Conservation (phyloP, 2,329 filamentous ascomycete genomes). For the Thielaviopsis ethacetica region DNA sequence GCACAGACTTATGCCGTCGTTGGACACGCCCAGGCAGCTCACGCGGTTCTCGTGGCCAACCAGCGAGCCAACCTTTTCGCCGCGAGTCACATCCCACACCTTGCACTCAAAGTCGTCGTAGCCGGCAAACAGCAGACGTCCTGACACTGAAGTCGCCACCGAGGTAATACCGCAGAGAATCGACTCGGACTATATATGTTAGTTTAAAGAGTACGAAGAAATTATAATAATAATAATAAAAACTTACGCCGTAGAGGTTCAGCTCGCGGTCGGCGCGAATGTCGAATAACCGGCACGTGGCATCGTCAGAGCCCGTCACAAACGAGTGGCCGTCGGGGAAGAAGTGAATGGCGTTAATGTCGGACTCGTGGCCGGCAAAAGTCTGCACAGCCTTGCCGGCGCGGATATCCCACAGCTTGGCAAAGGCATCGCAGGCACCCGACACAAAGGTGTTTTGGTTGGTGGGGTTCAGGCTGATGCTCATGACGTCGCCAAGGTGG, state of each 20-base stretch:
- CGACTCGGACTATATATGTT: conserved; percentile 60
- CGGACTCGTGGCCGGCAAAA: conserved; percentile 93
- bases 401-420: conserved; percentile 97
- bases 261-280: conserved; percentile 81
- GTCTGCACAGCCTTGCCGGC: conserved; percentile 97
- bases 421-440: conserved; percentile 96
- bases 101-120: conserved; percentile 99
- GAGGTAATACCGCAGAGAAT: conserved; percentile 97
- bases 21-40: conserved; percentile 96
- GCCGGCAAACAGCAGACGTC: conserved; percentile 83
- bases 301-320: conserved; percentile 93
- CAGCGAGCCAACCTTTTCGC: conserved; percentile 90
- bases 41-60: conserved; percentile 98
- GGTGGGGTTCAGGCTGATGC: conserved; percentile 96
- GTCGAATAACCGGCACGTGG: conserved; percentile 92
- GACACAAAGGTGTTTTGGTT: conserved; percentile 99
- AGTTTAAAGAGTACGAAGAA: neutral
- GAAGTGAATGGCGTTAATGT: conserved; percentile 99
- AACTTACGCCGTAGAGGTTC: conserved; percentile 47
- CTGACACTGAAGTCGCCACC: conserved; percentile 93
- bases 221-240: neutral
- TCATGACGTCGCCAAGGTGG: conserved; percentile 98
- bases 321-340: conserved; percentile 98
- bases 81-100: conserved; percentile 95
- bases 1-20: conserved; percentile 97